Evolutionary conservation across 2,329 filamentous ascomycete species (phyloP).

Genomic region (Aspergillus fijiensis): DNA sequence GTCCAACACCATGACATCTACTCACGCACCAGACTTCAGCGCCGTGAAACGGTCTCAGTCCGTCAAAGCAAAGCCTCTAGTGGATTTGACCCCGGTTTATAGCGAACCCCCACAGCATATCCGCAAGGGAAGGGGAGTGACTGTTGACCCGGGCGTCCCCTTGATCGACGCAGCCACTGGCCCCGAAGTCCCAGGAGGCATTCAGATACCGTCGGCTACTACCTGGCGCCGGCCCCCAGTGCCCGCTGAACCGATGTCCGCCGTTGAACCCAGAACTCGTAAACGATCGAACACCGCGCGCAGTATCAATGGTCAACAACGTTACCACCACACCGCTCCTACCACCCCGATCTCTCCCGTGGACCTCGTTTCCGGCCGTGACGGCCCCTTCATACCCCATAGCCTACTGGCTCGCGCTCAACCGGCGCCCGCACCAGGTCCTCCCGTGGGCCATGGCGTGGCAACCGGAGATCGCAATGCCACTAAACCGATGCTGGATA

Average conservation of each 20-base stretch:
- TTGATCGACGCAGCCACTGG: slow-evolving; percentile 46
- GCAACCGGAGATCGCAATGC: slow-evolving; percentile 42
- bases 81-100: slow-evolving; percentile 67
- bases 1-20: slow-evolving; percentile 35
- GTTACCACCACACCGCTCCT: slow-evolving; percentile 10
- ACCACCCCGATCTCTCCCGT: slow-evolving; percentile 15
- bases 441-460: slow-evolving; percentile 37
- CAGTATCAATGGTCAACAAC: slow-evolving; percentile 24
- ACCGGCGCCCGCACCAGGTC: slow-evolving; percentile 16
- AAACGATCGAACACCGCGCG: slow-evolving; percentile 39
- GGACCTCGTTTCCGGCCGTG: slow-evolving; percentile 13
- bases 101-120: slow-evolving; percentile 57
- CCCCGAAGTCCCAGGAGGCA: slow-evolving; percentile 35
- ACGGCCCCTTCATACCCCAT: slow-evolving; percentile 35
- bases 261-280: slow-evolving; percentile 19
- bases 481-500: slow-evolving; percentile 45
- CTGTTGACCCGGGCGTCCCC: slow-evolving; percentile 44
- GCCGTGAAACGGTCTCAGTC: slow-evolving; percentile 50
- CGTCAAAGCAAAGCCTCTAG: slow-evolving; percentile 57
- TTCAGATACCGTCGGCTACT: slow-evolving; percentile 40
- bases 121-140: slow-evolving; percentile 38
- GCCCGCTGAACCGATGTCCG: slow-evolving; percentile 14
- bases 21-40: slow-evolving; percentile 24
- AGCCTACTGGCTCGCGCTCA: slow-evolving; percentile 37
- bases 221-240: slow-evolving; percentile 39